These are phyloP conservation scores for Lichtheimia corymbifera DNA, from an alignment of 371 early-diverging fungal species.

Conservation along the genomic window DNA sequence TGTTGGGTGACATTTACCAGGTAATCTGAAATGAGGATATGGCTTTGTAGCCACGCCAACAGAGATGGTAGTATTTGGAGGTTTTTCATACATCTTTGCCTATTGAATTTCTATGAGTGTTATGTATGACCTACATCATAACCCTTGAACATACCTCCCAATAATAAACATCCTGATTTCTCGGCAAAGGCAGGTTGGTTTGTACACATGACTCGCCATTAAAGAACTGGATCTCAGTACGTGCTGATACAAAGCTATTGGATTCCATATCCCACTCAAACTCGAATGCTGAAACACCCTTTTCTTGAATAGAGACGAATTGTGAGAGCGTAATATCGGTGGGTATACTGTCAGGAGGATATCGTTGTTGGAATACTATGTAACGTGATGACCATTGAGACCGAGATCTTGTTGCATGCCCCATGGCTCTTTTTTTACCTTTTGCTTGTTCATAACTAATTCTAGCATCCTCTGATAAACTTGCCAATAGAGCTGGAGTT, in stretches of 20 bases:
- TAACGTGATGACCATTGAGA: background rate
- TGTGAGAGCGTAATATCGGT: constrained; percentile 72
- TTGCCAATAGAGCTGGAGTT: constrained; percentile 38
- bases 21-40: constrained; percentile 66
- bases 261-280: constrained; percentile 72
- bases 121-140: background rate
- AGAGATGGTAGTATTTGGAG: constrained; percentile 57
- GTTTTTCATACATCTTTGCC: constrained; percentile 75
- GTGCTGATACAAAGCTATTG: constrained; percentile 65
- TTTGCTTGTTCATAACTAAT: constrained; percentile 53
- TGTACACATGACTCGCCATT: constrained; percentile 77
- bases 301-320: constrained; percentile 74
- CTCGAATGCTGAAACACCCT: constrained; percentile 85
- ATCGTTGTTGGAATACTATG: constrained; percentile 49
- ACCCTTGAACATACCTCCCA: constrained; percentile 58
- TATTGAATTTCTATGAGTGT: constrained; percentile 1
- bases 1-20: constrained; percentile 47
- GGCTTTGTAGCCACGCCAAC: constrained; percentile 74
- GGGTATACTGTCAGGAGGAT: constrained; percentile 66
- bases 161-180: constrained; percentile 76
- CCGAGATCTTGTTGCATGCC: background rate
- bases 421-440: constrained; percentile 18
- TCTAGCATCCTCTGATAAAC: constrained; percentile 46
- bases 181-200: constrained; percentile 81
- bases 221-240: constrained; percentile 76